A percentile compares a stretch with the other conserved stretches of the same genome.
Evolutionary conservation across 2,329 filamentous ascomycete species (phyloP).

Genomic region (Ophiostoma perfectum): DNA sequence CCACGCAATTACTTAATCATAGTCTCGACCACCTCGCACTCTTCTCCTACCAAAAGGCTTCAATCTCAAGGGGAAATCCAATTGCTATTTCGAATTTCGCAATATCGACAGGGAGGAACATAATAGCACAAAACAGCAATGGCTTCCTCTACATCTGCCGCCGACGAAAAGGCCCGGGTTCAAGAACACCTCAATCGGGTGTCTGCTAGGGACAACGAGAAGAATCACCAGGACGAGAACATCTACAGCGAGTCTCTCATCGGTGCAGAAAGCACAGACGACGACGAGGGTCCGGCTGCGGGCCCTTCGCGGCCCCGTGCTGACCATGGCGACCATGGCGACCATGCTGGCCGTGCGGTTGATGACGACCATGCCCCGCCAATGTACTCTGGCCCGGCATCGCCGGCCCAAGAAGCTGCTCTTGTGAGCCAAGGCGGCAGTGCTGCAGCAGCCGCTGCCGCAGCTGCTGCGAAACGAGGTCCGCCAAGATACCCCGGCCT

Average conservation of each 20-base stretch:
- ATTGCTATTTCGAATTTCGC: too few species aligned
- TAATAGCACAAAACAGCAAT: neutral
- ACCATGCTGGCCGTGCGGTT: neutral
- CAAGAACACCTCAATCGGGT: neutral
- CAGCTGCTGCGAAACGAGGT: constrained; percentile 26
- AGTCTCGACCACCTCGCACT: neutral
- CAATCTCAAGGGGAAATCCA: too few species aligned
- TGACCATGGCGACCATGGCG: neutral
- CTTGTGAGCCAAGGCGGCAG: constrained; percentile 26
- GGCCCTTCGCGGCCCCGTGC: neutral
- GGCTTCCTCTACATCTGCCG: neutral
- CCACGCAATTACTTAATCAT: neutral
- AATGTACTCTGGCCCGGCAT: constrained; percentile 34
- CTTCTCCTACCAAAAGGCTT: neutral
- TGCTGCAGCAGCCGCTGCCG: constrained; percentile 12
- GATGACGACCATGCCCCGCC: constrained; percentile 25
- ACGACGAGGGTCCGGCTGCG: neutral
- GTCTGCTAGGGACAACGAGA: neutral
- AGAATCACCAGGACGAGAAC: neutral
- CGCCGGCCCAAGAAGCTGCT: constrained; percentile 22
- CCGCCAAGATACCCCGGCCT: constrained; percentile 43
- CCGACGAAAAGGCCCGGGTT: neutral
- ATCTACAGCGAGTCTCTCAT: constrained; percentile 16
- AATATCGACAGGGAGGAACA: neutral
- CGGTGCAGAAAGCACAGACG: constrained; percentile 15